Evolutionary conservation across 176 grass and related monocot genomes (phyloP).

Genomic region (Saccharum spontaneum): DNA sequence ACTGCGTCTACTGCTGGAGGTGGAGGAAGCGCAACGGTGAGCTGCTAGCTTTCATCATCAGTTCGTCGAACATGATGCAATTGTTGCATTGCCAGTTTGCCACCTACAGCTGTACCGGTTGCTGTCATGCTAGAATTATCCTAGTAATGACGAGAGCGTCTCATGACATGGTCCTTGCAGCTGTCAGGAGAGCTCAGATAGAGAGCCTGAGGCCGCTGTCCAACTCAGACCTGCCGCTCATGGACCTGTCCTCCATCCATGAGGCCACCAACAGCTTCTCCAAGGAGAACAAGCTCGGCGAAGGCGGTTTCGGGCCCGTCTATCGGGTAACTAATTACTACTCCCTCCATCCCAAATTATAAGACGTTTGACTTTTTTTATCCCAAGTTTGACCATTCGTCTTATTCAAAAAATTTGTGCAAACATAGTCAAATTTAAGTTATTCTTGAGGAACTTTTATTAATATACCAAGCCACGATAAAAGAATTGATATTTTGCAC

Average conservation of each 20-base stretch:
- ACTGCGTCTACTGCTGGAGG: slow-evolving; percentile 94
- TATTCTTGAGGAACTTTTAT: no score
- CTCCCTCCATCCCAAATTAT: no score
- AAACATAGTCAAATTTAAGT: no score
- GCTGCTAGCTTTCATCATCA: neutral
- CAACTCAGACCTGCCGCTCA: slow-evolving; percentile 71
- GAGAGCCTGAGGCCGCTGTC: slow-evolving; percentile 61
- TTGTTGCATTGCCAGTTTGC: neutral
- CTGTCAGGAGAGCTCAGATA: slow-evolving; percentile 68
- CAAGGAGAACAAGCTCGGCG: slow-evolving; percentile 89
- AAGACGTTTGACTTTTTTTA: no score
- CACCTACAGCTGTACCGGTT: neutral
- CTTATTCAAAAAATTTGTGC: no score
- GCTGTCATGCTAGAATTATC: neutral
- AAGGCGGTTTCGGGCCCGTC: slow-evolving; percentile 88
- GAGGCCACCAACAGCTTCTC: slow-evolving; percentile 77
- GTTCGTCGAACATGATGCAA: neutral
- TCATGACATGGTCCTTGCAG: slow-evolving; percentile 38
- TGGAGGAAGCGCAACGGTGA: slow-evolving; percentile 97
- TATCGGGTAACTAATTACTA: slow-evolving; percentile 53
- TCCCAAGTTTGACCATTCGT: no score
- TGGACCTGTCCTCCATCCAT: slow-evolving; percentile 70
- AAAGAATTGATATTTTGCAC: no score
- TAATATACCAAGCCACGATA: no score
- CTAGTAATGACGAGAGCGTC: neutral